phyloP scores from a whole-genome alignment of 192 early-diverging fungal genomes.

The Geranomyces michiganensis region DNA sequence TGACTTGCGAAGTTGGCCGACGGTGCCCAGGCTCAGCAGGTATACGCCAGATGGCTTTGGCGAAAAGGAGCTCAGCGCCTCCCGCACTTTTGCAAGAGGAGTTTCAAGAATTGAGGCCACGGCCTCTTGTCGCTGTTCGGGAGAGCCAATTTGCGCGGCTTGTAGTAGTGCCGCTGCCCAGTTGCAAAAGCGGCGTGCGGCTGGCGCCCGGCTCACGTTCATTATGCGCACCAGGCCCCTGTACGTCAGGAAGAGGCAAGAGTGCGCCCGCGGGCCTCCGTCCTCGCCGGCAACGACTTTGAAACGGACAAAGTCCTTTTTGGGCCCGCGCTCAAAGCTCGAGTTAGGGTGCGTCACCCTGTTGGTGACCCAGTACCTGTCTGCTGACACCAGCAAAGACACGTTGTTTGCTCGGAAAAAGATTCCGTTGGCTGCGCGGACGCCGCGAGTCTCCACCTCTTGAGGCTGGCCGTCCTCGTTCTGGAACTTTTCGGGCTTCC shows the following conservation, averaged over 20 bases:
- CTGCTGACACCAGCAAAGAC: too few species aligned
- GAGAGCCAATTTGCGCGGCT: slow-evolving; percentile 4
- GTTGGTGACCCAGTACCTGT: too few species aligned
- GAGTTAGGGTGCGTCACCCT: too few species aligned
- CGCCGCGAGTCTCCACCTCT: slow-evolving; percentile 3
- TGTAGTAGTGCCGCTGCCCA: slow-evolving; percentile 7
- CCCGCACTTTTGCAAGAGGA: not conserved
- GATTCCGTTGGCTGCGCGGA: slow-evolving; percentile 1
- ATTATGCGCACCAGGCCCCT: not conserved
- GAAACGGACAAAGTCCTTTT: too few species aligned
- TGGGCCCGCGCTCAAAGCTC: too few species aligned
- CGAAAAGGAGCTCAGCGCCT: not conserved
- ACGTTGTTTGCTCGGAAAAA: not conserved
- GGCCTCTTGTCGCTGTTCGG: not conserved
- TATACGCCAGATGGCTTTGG: slow-evolving; percentile 8
- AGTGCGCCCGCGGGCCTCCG: too few species aligned
- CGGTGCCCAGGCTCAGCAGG: slow-evolving; percentile 2
- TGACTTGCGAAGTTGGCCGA: not conserved
- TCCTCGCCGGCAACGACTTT: too few species aligned
- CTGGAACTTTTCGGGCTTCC: slow-evolving; percentile 1
- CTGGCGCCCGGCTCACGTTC: not conserved
- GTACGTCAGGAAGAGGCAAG: slow-evolving; percentile 2
- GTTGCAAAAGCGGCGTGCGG: not conserved
- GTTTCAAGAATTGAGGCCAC: not conserved
- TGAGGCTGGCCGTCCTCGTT: not conserved